A percentile compares a stretch with the other conserved stretches of the same genome.
Evolutionary conservation across 768 basidiomycete genomes (phyloP).

Genomic region (Rhodosporidiobolus odoratus): DNA sequence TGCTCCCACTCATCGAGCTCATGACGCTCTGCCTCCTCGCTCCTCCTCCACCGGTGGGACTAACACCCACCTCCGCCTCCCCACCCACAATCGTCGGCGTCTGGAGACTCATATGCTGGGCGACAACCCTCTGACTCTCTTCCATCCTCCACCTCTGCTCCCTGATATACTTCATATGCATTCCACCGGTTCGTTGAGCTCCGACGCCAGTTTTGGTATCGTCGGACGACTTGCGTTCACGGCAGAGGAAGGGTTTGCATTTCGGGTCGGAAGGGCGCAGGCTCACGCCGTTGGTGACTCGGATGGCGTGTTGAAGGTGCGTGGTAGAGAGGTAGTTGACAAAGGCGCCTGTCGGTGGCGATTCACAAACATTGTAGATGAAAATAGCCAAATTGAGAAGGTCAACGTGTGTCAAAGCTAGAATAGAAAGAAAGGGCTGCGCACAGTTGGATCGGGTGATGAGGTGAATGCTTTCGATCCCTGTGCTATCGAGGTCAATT

Average conservation of each 20-base stretch:
- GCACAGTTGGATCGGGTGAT: slow-evolving; percentile 80
- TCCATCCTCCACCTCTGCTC: slow-evolving; percentile 49
- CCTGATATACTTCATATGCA: slow-evolving; percentile 80
- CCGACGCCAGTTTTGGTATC: slow-evolving; percentile 86
- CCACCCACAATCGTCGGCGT: background rate
- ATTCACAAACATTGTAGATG: background rate
- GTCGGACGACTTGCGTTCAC: slow-evolving; percentile 71
- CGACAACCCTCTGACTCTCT: slow-evolving; percentile 17
- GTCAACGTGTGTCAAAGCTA: background rate
- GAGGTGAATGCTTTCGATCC: slow-evolving; percentile 79
- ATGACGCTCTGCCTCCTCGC: slow-evolving; percentile 32
- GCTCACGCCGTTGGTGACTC: slow-evolving; percentile 63
- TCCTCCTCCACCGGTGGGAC: background rate
- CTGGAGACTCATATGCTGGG: no score
- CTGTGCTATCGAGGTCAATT: slow-evolving; percentile 44
- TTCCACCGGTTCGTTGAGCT: slow-evolving; percentile 67
- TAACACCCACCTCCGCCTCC: background rate
- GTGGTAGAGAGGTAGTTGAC: slow-evolving; percentile 71
- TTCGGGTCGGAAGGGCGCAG: slow-evolving; percentile 66
- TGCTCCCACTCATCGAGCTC: slow-evolving; percentile 43
- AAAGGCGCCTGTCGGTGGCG: slow-evolving; percentile 59
- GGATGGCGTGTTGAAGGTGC: slow-evolving; percentile 63
- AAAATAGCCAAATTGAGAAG: background rate
- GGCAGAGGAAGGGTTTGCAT: slow-evolving; percentile 75
- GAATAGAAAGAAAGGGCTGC: background rate